Conservation (phyloP, 352 stramenopile species). For the Phytophthora constricta region DNA sequence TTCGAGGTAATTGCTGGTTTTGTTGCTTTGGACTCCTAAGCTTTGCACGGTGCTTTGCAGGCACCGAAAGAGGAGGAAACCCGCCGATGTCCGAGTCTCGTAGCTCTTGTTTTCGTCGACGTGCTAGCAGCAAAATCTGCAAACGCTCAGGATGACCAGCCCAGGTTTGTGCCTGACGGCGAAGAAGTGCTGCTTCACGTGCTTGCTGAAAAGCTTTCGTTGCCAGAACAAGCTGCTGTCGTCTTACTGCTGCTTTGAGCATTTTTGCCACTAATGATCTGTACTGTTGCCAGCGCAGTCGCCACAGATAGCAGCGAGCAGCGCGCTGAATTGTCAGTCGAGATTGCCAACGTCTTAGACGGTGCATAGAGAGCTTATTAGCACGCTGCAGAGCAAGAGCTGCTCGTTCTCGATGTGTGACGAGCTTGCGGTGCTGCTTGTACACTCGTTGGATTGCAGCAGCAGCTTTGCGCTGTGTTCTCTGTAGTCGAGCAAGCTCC, state of each 20-base stretch:
- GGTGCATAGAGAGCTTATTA: slow-evolving; percentile 43
- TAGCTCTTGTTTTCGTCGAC: slow-evolving; percentile 24
- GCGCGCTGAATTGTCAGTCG: slow-evolving; percentile 41
- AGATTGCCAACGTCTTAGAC: slow-evolving; percentile 35
- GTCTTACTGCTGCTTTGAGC: slow-evolving; percentile 34
- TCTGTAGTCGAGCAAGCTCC: slow-evolving; percentile 25
- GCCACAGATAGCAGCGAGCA: slow-evolving; percentile 45
- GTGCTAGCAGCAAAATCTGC: slow-evolving; percentile 27
- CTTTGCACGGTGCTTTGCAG: neutral
- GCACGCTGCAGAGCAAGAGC: slow-evolving; percentile 38
- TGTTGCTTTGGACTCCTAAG: neutral
- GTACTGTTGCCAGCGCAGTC: slow-evolving; percentile 30
- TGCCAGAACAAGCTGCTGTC: slow-evolving; percentile 37
- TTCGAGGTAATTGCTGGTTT: slow-evolving; percentile 15
- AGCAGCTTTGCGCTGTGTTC: slow-evolving; percentile 33
- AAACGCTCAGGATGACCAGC: slow-evolving; percentile 24
- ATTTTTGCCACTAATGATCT: slow-evolving; percentile 38
- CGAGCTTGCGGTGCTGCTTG: slow-evolving; percentile 27
- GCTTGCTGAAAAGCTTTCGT: slow-evolving; percentile 34
- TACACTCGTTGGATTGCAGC: slow-evolving; percentile 47
- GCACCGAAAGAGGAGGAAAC: slow-evolving; percentile 11
- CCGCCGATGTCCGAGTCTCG: neutral
- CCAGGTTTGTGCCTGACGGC: slow-evolving; percentile 29
- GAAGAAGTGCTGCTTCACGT: slow-evolving; percentile 13
- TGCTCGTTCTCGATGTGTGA: slow-evolving; percentile 32